Evolutionary conservation across 495 filamentous ascomycete genomes (phyloP).

Genomic region (Penicillium riverlandense): DNA sequence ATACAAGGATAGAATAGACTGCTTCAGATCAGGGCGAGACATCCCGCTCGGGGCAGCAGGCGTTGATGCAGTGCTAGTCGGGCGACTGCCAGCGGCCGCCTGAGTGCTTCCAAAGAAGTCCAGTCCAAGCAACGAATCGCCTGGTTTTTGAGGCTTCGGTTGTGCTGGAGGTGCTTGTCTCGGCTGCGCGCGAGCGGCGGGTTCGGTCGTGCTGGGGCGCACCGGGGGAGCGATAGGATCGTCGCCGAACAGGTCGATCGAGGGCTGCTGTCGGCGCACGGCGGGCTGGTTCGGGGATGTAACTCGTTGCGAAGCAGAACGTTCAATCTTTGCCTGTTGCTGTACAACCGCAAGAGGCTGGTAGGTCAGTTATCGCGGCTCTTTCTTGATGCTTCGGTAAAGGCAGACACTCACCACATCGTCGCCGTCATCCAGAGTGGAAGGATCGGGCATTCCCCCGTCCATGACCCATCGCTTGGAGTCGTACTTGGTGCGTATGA

Average conservation of each 20-base stretch:
- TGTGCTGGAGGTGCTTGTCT: constrained; percentile 44
- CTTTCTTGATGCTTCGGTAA: neutral
- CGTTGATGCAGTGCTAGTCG: constrained; percentile 63
- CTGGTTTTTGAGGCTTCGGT: constrained; percentile 58
- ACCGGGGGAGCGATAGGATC: constrained; percentile 51
- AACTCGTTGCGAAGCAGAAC: constrained; percentile 47
- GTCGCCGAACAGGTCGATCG: constrained; percentile 60
- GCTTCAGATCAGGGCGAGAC: constrained; percentile 89
- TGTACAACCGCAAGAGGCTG: constrained; percentile 67
- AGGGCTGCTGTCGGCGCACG: constrained; percentile 32
- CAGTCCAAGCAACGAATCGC: constrained; percentile 82
- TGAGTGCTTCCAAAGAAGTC: constrained; percentile 81
- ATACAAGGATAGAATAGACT: constrained; percentile 93
- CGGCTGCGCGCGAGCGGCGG: constrained; percentile 39
- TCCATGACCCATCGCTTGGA: constrained; percentile 98
- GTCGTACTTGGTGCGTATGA: constrained; percentile 97
- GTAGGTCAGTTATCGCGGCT: constrained; percentile 14
- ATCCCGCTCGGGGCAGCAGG: constrained; percentile 47
- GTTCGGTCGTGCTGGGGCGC: constrained; percentile 61
- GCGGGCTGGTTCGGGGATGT: constrained; percentile 37
- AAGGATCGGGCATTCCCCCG: constrained; percentile 83
- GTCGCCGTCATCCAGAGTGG: constrained; percentile 72
- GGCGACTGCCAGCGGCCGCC: constrained; percentile 56
- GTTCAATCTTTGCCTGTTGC: constrained; percentile 63
- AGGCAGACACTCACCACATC: constrained; percentile 52